These are phyloP conservation scores for Myxozyma sirexii DNA, from an alignment of 805 yeast species.

Conservation along the genomic window DNA sequence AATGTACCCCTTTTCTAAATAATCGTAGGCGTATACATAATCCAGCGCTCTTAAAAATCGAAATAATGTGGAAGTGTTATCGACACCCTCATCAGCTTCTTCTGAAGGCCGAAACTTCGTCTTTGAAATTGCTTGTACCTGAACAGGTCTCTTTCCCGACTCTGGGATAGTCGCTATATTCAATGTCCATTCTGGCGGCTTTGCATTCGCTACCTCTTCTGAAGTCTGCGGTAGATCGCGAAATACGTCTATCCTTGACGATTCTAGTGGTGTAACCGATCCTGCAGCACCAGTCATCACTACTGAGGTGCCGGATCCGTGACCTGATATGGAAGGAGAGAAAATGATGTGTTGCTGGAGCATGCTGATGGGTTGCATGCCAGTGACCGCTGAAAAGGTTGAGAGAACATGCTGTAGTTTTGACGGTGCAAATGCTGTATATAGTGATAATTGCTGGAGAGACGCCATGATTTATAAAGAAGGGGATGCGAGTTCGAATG, in stretches of 20 bases:
- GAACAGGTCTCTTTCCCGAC: slow-evolving; percentile 41
- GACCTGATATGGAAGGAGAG: slow-evolving; percentile 38
- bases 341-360: slow-evolving; percentile 41
- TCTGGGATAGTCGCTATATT: slow-evolving; percentile 45
- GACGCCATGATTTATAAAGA: neutral
- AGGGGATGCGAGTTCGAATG: too few relatives aligned
- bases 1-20: slow-evolving; percentile 21
- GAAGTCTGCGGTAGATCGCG: slow-evolving; percentile 8
- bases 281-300: slow-evolving; percentile 5
- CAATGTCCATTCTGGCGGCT: slow-evolving; percentile 38
- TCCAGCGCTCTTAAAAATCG: slow-evolving; percentile 26
- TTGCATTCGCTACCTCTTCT: neutral
- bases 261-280: slow-evolving; percentile 23
- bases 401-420: slow-evolving; percentile 41
- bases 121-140: slow-evolving; percentile 20
- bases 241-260: slow-evolving; percentile 26
- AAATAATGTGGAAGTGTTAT: slow-evolving; percentile 14
- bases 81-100: neutral
- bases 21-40: slow-evolving; percentile 32
- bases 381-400: slow-evolving; percentile 44
- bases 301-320: slow-evolving; percentile 5
- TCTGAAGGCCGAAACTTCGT: slow-evolving; percentile 4
- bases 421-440: slow-evolving; percentile 39
- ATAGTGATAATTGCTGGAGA: slow-evolving; percentile 44
- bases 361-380: slow-evolving; percentile 42